phyloP scores from a whole-genome alignment of 2,329 filamentous ascomycete species.

The Graphilbum sp. region DNA sequence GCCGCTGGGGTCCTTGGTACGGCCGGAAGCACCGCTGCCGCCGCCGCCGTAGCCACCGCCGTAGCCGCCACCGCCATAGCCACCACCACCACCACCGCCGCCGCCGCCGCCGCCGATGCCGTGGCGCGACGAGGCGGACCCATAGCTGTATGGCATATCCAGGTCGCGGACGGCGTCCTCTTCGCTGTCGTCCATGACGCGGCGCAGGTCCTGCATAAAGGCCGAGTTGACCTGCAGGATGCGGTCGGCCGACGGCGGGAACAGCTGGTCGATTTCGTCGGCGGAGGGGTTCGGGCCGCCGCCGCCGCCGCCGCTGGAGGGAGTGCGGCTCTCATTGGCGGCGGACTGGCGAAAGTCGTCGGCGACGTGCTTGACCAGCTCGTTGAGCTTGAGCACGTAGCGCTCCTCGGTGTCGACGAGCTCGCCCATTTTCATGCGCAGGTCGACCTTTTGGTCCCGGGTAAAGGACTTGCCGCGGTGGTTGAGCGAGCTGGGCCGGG shows the following conservation, averaged over 20 bases:
- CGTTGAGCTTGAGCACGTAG: slow-evolving; percentile 77
- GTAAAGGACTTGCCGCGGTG: slow-evolving; percentile 56
- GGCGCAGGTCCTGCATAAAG: slow-evolving; percentile 63
- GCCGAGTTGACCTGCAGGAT: slow-evolving; percentile 70
- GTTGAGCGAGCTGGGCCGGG: slow-evolving; percentile 67
- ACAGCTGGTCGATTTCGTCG: slow-evolving; percentile 57
- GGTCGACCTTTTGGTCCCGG: slow-evolving; percentile 64
- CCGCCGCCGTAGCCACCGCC: too few relatives aligned
- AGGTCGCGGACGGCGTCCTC: slow-evolving; percentile 65
- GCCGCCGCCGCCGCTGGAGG: slow-evolving; percentile 31
- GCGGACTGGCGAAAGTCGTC: slow-evolving; percentile 62
- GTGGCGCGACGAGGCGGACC: slow-evolving; percentile 11
- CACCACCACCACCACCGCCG: not conserved
- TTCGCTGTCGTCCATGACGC: slow-evolving; percentile 68
- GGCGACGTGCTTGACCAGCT: slow-evolving; percentile 67
- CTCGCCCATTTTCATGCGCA: slow-evolving; percentile 80
- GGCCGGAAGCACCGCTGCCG: slow-evolving; percentile 27
- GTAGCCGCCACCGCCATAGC: too few relatives aligned
- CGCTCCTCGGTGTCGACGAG: slow-evolving; percentile 85
- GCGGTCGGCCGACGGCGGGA: slow-evolving; percentile 62
- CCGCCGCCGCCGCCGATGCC: not conserved
- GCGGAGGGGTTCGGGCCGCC: slow-evolving; percentile 56
- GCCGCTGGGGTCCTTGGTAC: slow-evolving; percentile 57
- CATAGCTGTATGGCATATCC: slow-evolving; percentile 30
- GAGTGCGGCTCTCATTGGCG: too few relatives aligned